Conservation (phyloP, 441 rosid species). For the Croton setiger region DNA sequence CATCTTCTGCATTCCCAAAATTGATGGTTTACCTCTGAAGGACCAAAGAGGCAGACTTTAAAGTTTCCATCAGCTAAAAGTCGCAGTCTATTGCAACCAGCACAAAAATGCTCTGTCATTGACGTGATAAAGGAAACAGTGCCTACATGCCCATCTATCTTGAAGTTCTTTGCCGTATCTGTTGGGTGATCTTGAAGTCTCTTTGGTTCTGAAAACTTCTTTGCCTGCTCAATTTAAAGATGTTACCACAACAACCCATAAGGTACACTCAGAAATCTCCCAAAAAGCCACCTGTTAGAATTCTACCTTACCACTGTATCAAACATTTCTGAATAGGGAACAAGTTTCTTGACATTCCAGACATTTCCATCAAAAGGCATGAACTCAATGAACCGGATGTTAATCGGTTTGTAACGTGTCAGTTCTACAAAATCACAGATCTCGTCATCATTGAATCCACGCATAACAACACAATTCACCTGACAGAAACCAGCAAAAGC, state of each 20-base stretch:
- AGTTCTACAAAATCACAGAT: constrained; percentile 85
- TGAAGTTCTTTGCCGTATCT: constrained; percentile 91
- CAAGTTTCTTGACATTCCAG: constrained; percentile 89
- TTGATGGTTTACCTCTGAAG: constrained; percentile 70
- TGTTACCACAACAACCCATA: constrained; percentile 16
- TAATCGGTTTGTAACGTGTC: constrained; percentile 73
- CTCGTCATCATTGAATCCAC: constrained; percentile 92
- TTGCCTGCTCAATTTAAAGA: constrained; percentile 40
- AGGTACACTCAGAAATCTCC: constrained; percentile 10
- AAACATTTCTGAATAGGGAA: constrained; percentile 72
- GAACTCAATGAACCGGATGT: constrained; percentile 90
- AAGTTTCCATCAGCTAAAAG: constrained; percentile 96
- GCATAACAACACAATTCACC: constrained; percentile 95
- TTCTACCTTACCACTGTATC: constrained; percentile 93
- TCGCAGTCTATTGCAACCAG: constrained; percentile 94
- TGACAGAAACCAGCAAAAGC: constrained; percentile 22
- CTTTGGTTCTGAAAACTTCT: constrained; percentile 44
- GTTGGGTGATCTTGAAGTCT: constrained; percentile 74
- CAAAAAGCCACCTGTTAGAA: constrained; percentile 28
- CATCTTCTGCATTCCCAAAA: too few species aligned
- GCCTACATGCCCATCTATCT: constrained; percentile 74
- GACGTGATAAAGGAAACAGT: constrained; percentile 91
- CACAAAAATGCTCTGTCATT: constrained; percentile 94
- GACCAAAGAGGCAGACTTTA: constrained; percentile 96
- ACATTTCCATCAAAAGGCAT: constrained; percentile 98